Evolutionary conservation across 257 asterid genomes (phyloP).

Genomic region (Coffea canephora): DNA sequence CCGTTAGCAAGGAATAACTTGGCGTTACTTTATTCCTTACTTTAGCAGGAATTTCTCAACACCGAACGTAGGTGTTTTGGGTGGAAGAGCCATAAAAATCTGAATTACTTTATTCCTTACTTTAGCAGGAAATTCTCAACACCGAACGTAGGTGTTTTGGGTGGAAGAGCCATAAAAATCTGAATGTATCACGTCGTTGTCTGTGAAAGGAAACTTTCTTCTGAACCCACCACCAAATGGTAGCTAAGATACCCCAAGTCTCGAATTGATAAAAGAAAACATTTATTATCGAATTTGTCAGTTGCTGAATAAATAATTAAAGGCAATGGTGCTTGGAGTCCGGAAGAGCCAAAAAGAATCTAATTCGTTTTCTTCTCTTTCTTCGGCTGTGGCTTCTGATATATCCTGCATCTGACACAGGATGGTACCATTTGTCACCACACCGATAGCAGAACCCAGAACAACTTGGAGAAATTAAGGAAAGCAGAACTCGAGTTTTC

Average conservation of each 20-base stretch:
- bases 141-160: too few relatives aligned
- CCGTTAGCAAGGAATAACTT: too few relatives aligned
- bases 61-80: too few relatives aligned
- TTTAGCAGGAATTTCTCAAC: too few relatives aligned
- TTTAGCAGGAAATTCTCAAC: too few relatives aligned
- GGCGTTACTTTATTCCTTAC: too few relatives aligned
- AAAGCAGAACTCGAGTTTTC: slow-evolving; percentile 6
- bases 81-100: too few relatives aligned
- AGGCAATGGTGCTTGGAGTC: slow-evolving; percentile 3
- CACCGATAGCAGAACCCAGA: slow-evolving; percentile 75
- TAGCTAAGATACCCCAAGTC: not conserved
- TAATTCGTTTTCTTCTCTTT: slow-evolving; percentile 77
- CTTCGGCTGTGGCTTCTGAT: slow-evolving; percentile 58
- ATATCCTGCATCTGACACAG: slow-evolving; percentile 71
- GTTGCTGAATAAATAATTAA: not conserved
- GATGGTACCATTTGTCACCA: slow-evolving; percentile 79
- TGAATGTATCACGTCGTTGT: not conserved
- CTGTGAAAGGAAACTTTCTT: not conserved
- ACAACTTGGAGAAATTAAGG: slow-evolving; percentile 49
- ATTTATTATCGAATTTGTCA: not conserved
- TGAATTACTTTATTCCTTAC: too few relatives aligned
- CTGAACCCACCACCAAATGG: not conserved
- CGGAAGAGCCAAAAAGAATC: not conserved
- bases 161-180: not conserved
- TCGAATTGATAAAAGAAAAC: not conserved